Evolutionary conservation across 768 basidiomycete species (phyloP), one percentile per base, ranked within the genome.

Genomic region (Myochromella boudieri): DNA sequence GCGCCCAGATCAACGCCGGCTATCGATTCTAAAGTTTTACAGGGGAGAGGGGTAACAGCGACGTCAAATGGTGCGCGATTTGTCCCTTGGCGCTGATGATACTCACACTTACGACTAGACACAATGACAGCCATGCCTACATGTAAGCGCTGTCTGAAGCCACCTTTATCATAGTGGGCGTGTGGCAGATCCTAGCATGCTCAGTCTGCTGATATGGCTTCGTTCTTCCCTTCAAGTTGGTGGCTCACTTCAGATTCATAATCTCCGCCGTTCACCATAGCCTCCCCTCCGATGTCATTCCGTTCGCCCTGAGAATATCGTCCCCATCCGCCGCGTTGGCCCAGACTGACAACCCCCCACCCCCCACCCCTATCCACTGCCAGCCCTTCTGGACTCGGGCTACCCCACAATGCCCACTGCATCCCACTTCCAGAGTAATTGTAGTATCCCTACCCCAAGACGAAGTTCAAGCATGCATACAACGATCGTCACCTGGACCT

Each of bases 201-300:
- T 15, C 17, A 18, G 18, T 42, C 46, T 36, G 24, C 32, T 51
- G 28, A 51, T 20, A 20, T 4, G 11, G 14, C 15, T 8, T n/a
- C 14, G 37, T 33, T 37, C n/a, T 9, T 26, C 11, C 15, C 38
- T 41, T 32, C 28, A 52, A 87, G 83, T 54, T 91, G 90, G 91
- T 95, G 94, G 94, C 78, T 98, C 51, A 89, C 90, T 0, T 95
- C 95, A 1, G 95, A 98, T 61, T 69, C 98, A 3, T 97, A 92
- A n/a, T 68, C 84, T 98, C 28, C 85, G 95, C 42, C 88, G 97
- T 9, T 95, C 95, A 1, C 85, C 95, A n/a, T n/a, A n/a, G n/a
- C n/a, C n/a, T n/a, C n/a, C n/a, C n/a, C n/a, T n/a, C n/a, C n/a
- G n/a, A n/a, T n/a, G n/a, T n/a, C n/a, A n/a, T n/a, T n/a, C n/a